phyloP scores from a whole-genome alignment of 208 protist species.

The Spongospora subterranea region DNA sequence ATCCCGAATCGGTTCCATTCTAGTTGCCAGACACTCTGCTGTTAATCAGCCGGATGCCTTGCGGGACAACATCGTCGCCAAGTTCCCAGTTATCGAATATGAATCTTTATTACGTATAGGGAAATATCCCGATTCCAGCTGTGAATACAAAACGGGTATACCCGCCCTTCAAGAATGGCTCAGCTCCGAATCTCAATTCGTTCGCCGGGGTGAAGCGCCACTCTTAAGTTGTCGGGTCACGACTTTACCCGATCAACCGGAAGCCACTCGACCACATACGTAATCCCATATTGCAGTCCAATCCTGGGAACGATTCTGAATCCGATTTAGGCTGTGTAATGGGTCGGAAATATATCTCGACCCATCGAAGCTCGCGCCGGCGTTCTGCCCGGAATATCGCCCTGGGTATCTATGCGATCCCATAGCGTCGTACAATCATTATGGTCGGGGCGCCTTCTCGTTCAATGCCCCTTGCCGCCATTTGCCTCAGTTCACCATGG shows the following conservation, averaged over 20 bases:
- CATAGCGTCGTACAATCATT: not conserved
- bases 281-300: not conserved
- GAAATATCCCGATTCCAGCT: no score
- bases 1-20: no score
- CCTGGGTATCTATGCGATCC: conserved; percentile 30
- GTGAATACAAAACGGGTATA: not conserved
- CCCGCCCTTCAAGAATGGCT: not conserved
- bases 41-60: no score
- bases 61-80: no score
- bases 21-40: no score
- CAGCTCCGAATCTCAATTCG: not conserved
- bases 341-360: not conserved
- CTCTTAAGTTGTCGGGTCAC: conserved; percentile 16
- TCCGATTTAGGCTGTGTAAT: conserved; percentile 26
- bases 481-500: not conserved
- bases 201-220: not conserved
- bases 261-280: conserved; percentile 2
- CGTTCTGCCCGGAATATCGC: not conserved
- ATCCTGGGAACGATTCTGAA: not conserved
- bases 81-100: no score
- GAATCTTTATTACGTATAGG: no score
- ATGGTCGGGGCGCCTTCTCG: not conserved
- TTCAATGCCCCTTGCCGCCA: not conserved
- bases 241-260: not conserved
- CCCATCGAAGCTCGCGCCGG: not conserved